Evolutionary conservation across 352 stramenopile genomes (phyloP).

Genomic region (Thraustochytrium striatum): DNA sequence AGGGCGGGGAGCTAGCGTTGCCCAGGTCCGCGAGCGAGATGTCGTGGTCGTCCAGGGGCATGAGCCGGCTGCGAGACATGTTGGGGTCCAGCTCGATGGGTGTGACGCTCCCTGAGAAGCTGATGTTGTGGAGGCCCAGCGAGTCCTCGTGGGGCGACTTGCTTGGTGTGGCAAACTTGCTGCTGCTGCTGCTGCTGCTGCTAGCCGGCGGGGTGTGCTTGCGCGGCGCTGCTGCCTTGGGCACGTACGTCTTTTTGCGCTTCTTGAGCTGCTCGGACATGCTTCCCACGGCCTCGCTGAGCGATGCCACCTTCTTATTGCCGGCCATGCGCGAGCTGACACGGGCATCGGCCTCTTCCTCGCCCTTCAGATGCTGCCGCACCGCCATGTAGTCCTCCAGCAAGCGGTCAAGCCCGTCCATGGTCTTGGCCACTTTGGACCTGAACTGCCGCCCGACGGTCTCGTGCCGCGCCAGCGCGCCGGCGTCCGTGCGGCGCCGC

Average conservation of each 20-base stretch:
- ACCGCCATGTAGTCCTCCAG: slow-evolving; percentile 16
- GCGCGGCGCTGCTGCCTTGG: too few species aligned
- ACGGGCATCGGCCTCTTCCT: background rate
- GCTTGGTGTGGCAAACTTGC: background rate
- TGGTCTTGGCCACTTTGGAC: background rate
- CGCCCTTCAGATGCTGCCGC: background rate
- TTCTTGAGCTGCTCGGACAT: slow-evolving; percentile 22
- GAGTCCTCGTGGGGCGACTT: background rate
- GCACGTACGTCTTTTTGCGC: too few species aligned
- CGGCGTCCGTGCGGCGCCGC: background rate
- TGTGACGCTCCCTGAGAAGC: background rate
- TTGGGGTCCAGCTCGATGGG: slow-evolving; percentile 28
- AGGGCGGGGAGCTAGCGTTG: background rate
- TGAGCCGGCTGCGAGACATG: slow-evolving; percentile 28
- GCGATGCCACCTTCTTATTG: slow-evolving; percentile 39
- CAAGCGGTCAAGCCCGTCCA: background rate
- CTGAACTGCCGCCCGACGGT: background rate
- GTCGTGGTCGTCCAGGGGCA: slow-evolving; percentile 24
- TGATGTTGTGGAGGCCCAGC: slow-evolving; percentile 31
- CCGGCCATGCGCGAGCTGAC: slow-evolving; percentile 9
- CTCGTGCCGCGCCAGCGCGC: background rate
- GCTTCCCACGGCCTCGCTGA: slow-evolving; percentile 9
- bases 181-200: background rate
- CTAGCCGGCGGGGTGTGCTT: too few species aligned
- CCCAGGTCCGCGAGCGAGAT: slow-evolving; percentile 11